Base-by-base conservation (phyloP, 2,329 filamentous ascomycete genomes). In the Chaetomiaceae sp. region DNA sequence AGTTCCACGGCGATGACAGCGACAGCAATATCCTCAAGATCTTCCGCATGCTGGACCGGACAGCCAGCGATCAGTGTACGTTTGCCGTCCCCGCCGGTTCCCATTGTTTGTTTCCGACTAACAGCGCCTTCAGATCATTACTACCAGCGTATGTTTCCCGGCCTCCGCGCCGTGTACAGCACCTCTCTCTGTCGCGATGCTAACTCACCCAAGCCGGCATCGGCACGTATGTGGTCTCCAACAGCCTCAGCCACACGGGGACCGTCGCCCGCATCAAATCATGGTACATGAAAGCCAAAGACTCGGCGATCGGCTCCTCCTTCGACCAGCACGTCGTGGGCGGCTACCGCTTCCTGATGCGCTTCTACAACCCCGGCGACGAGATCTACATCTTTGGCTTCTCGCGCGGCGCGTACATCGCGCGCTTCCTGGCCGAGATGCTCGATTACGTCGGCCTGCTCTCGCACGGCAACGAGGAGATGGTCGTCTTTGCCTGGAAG, bases 271-370 rank as follows among this genome's bases (percentile, higher is more conserved):
- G 79, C 12, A 57, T 86, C 47, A 75, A 74, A 51, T 83, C 79
- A 8, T 86, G 81, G 78, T 84, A 83, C 58, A 66, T 74, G 35
- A 86, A 87, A 56, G 81, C 84, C 49, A 88, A 88, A 56, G 87
- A 93, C 62, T 86, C 84, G 3, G 87, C 86, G 9, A 66, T 94
- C 50, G 88, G 88, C 1, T 84, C 84, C 0, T 88, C 83, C 0
- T 91, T 94, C 53, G 86, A 85, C 55, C 76, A 88, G 47, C 87
- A 93, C 65, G 87, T 93, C 10, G 86, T 93, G 56, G 86, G 83
- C 7, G 87, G 86, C 1, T 93, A 93, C 65, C 81, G 82, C 45
- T 88, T 90, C 62, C 70, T 88, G 37, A 87, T 88, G 83, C 76
- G 81, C 15, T 85, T 83, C 61, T 87, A 87, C 60, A 72, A 72